Evolutionary conservation across 768 basidiomycete species (phyloP).

Genomic region (Galerina sulciceps): DNA sequence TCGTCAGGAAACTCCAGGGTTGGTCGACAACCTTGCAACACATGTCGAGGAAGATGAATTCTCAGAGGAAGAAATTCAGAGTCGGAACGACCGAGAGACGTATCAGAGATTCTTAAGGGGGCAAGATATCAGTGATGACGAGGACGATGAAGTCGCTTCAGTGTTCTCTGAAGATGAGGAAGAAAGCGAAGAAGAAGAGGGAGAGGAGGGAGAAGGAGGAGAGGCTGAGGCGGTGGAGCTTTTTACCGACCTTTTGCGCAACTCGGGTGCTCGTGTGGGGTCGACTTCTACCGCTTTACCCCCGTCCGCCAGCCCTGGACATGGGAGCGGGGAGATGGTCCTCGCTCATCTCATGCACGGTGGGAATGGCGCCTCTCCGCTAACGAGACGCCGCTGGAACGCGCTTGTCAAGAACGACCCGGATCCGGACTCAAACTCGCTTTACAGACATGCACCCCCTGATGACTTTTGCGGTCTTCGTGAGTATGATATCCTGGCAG

Average conservation of each 20-base stretch:
- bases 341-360: slow-evolving; percentile 31
- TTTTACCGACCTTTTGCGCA: slow-evolving; percentile 56
- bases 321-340: slow-evolving; percentile 24
- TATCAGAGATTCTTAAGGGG: slow-evolving; percentile 67
- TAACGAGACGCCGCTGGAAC: slow-evolving; percentile 27
- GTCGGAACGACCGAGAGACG: slow-evolving; percentile 38
- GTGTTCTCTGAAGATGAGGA: slow-evolving; percentile 23
- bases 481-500: slow-evolving; percentile 16
- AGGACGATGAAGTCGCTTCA: slow-evolving; percentile 33
- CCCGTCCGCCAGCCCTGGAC: slow-evolving; percentile 23
- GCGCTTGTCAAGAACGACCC: slow-evolving; percentile 10
- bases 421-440: neutral
- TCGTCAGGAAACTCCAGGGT: too few relatives aligned
- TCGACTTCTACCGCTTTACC: slow-evolving; percentile 33
- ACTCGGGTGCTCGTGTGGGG: slow-evolving; percentile 11
- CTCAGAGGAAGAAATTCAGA: slow-evolving; percentile 24
- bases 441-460: slow-evolving; percentile 2
- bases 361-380: slow-evolving; percentile 8
- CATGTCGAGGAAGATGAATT: slow-evolving; percentile 33
- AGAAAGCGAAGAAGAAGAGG: slow-evolving; percentile 19
- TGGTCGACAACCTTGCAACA: too few relatives aligned
- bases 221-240: slow-evolving; percentile 49
- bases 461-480: slow-evolving; percentile 16
- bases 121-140: slow-evolving; percentile 50
- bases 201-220: slow-evolving; percentile 18